Evolutionary conservation across 352 stramenopile genomes (phyloP).

Genomic region (Thraustotheca clavata): DNA sequence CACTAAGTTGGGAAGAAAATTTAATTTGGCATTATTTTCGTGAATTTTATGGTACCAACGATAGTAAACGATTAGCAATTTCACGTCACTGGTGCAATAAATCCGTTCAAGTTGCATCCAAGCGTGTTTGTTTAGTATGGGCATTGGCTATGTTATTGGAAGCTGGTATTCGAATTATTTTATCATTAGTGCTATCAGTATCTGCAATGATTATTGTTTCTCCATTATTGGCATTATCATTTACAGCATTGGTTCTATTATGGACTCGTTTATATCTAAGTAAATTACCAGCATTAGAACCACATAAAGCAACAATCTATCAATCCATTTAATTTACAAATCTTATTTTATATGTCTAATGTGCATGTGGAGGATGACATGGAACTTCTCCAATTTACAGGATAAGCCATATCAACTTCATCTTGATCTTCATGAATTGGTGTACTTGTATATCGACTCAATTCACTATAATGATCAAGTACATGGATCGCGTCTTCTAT

Average conservation of each 20-base stretch:
- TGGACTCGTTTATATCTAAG: neutral
- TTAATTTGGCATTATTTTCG: slow-evolving; percentile 14
- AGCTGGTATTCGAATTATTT: neutral
- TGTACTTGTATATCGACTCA: neutral
- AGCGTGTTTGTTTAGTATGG: neutral
- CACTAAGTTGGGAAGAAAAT: slow-evolving; percentile 13
- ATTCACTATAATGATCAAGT: neutral
- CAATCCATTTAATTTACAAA: neutral
- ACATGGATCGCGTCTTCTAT: neutral
- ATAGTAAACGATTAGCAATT: slow-evolving; percentile 5
- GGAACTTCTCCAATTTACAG: neutral
- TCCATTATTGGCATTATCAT: neutral
- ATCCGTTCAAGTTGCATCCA: neutral
- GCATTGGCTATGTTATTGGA: neutral
- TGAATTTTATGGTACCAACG: slow-evolving; percentile 11
- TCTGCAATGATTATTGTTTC: slow-evolving; percentile 14
- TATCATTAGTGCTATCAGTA: neutral
- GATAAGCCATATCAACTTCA: neutral
- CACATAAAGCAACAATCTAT: neutral
- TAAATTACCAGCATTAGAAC: neutral
- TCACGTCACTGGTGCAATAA: slow-evolving; percentile 1
- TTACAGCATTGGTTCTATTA: neutral
- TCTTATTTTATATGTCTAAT: neutral
- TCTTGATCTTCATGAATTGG: neutral
- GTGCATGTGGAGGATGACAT: neutral